Evolutionary conservation across 805 yeast genomes (phyloP).

Genomic region (Schwanniomyces vanrijiae): DNA sequence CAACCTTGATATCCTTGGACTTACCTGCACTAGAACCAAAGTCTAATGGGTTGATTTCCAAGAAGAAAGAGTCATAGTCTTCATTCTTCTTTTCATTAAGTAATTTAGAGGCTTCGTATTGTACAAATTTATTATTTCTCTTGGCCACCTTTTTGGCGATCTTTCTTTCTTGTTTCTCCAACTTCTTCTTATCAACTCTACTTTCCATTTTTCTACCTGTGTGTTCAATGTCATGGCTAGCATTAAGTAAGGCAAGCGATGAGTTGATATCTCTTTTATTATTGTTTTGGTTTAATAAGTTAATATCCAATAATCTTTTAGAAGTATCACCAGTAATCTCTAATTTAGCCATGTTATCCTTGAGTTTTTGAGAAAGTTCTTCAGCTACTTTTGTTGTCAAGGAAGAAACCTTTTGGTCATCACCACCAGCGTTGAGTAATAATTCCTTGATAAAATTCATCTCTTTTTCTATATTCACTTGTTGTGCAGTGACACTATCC

Average conservation of each 20-base stretch:
- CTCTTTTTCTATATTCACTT: conserved; percentile 66
- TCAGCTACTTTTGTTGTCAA: conserved; percentile 49
- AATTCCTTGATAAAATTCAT: conserved; percentile 64
- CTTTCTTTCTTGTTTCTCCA: conserved; percentile 95
- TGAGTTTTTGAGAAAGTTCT: conserved; percentile 51
- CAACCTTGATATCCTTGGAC: conserved; percentile 94
- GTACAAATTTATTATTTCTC: conserved; percentile 75
- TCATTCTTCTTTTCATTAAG: conserved; percentile 62
- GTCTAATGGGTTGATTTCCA: conserved; percentile 93
- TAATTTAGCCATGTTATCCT: conserved; percentile 69
- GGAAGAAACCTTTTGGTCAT: conserved; percentile 49
- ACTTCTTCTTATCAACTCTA: conserved; percentile 92
- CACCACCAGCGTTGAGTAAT: conserved; percentile 82
- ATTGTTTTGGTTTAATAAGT: conserved; percentile 58
- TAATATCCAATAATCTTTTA: conserved; percentile 77
- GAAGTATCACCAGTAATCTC: conserved; percentile 85
- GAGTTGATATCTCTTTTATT: conserved; percentile 71
- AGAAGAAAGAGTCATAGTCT: conserved; percentile 92
- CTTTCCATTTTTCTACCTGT: conserved; percentile 90
- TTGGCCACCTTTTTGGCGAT: conserved; percentile 97
- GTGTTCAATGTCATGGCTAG: conserved; percentile 83
- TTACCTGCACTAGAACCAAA: conserved; percentile 83
- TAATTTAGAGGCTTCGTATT: conserved; percentile 93
- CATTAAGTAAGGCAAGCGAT: conserved; percentile 74
- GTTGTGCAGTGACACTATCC: conserved; percentile 79